phyloP scores from a whole-genome alignment of 768 basidiomycete species.

The Collybiopsis luxurians region DNA sequence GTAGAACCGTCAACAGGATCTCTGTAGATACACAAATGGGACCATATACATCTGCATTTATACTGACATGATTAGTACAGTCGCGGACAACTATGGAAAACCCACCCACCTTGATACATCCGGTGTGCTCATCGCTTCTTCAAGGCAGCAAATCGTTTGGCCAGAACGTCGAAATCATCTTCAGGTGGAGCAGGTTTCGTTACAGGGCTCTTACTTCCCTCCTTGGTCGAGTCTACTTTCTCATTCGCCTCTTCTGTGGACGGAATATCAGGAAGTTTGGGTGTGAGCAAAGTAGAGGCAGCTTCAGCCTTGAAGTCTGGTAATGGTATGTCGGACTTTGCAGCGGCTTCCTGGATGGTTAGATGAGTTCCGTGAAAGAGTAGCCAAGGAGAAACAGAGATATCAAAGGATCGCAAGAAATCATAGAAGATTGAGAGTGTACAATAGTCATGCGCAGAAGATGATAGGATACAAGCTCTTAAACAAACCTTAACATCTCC shows the following conservation, averaged over 20 bases:
- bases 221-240: conserved; percentile 21
- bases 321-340: not conserved
- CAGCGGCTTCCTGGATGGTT: not conserved
- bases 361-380: not conserved
- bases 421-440: not conserved
- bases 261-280: conserved; percentile 50
- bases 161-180: conserved; percentile 74
- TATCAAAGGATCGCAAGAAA: too few species aligned
- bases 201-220: conserved; percentile 16
- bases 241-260: conserved; percentile 46
- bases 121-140: conserved; percentile 78
- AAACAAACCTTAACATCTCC: conserved; percentile 36
- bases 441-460: not conserved
- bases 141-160: conserved; percentile 80
- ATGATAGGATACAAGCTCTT: not conserved
- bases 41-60: too few species aligned
- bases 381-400: too few species aligned
- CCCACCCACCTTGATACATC: too few species aligned
- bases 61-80: not conserved
- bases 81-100: not conserved
- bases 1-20: too few species aligned
- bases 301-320: conserved; percentile 10
- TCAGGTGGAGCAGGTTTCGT: conserved; percentile 33
- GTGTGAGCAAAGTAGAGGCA: conserved; percentile 23
- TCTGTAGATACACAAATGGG: not conserved